phyloP scores from a whole-genome alignment of 805 yeast genomes.

The Cyberlindnera suaveolens region DNA sequence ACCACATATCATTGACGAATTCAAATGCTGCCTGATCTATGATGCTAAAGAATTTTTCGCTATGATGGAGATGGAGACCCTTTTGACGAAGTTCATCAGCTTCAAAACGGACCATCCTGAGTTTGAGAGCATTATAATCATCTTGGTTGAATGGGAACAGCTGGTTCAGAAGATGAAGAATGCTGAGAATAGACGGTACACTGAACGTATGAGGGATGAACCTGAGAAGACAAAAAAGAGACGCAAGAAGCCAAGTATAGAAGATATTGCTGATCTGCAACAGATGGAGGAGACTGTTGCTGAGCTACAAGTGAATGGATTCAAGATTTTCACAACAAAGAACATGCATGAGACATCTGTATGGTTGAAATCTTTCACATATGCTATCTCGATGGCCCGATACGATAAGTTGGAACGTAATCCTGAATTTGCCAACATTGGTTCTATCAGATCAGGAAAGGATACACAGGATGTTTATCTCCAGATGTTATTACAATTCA shows the following conservation, averaged over 20 bases:
- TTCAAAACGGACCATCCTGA: constrained; percentile 17
- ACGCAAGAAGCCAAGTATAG: constrained; percentile 3
- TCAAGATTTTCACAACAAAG: constrained; percentile 46
- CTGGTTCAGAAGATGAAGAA: constrained; percentile 37
- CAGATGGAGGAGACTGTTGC: constrained; percentile 37
- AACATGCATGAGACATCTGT: constrained; percentile 39
- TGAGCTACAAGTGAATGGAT: constrained; percentile 40
- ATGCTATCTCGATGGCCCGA: constrained; percentile 44
- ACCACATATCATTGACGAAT: constrained; percentile 36
- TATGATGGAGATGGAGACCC: constrained; percentile 24
- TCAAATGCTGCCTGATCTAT: constrained; percentile 36
- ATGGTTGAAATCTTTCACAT: constrained; percentile 53
- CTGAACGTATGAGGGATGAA: constrained; percentile 27
- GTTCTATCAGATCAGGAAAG: constrained; percentile 48
- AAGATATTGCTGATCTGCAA: constrained; percentile 4
- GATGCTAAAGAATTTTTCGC: constrained; percentile 40
- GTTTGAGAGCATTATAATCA: constrained; percentile 32
- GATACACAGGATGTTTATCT: constrained; percentile 39
- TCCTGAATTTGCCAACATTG: constrained; percentile 48
- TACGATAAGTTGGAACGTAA: constrained; percentile 54
- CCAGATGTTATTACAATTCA: constrained; percentile 50
- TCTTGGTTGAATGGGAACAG: constrained; percentile 45
- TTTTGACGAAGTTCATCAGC: constrained; percentile 19
- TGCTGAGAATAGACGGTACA: constrained; percentile 40
- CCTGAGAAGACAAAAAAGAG: not conserved